Base-by-base conservation (phyloP, 768 basidiomycete genomes). In the Russula foetens region DNA sequence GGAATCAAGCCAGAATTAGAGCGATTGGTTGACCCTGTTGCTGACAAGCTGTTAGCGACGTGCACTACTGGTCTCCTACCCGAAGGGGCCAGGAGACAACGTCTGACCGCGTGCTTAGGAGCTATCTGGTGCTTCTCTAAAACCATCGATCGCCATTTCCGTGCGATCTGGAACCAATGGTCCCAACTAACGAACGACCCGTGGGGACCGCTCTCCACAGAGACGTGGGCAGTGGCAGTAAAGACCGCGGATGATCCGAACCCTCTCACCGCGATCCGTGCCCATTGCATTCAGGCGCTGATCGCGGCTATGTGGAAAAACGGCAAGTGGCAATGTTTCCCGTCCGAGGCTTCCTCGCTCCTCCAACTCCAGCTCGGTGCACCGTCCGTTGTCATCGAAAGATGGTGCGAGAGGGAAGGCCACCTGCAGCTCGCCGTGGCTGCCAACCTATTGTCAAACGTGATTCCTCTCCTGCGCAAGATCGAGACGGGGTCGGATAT, bases 31-130 rank as follows among this genome's bases (percentile, higher is more conserved):
- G 21, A 44, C 14, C 41, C 47, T 7, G 47, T 60, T 7, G 48
- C 54, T 9, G 47, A 50, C 29, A 49, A 23, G 24, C 48, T 56
- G 23, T 24, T 60, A 5, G 15, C n/a, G 17, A 60, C 54, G 9
- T 60, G 59, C n/a, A 35, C 53, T 4, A 50, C 23, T 6, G 59
- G 59, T 23, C 43, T 56, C 23, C 59, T 60, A 23, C 41, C 59
- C 4, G 59, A 60, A 4, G 12, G 23, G 6, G n/a, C 15, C 7
- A 53, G 54, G 29, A 48, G 24, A 21, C 59, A 60, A 29, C 59
- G 59, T 7, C 59, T 60, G 12, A 45, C 53, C 6, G 31, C 48
- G 12, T 60, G 48, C 45, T 19, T 60, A 19, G 9, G 59, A 12
- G 53, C 53, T 1, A 38, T 56, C 29, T 60, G 59, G 59, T 60